Conservation (phyloP, 2,329 filamentous ascomycete genomes). For the Alternaria brassicae region DNA sequence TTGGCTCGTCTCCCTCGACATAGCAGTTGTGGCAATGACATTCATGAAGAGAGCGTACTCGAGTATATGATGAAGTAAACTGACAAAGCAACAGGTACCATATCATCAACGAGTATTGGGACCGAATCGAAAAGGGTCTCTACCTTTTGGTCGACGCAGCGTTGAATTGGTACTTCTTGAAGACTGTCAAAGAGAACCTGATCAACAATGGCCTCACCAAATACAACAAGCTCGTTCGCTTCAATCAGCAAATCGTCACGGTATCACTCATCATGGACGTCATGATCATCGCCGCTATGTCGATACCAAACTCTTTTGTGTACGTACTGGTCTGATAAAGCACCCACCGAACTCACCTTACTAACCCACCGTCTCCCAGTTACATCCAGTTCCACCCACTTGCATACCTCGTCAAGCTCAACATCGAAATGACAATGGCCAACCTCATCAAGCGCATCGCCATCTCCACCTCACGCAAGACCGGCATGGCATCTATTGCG, state of each 20-base stretch:
- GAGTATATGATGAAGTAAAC: neutral
- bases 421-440: constrained; percentile 62
- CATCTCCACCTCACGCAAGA: constrained; percentile 39
- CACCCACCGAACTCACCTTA: neutral
- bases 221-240: constrained; percentile 59
- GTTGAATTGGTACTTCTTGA: constrained; percentile 53
- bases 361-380: constrained; percentile 22
- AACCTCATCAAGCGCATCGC: constrained; percentile 56
- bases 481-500: constrained; percentile 35
- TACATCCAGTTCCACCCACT: constrained; percentile 61
- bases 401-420: constrained; percentile 58
- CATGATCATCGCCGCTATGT: constrained; percentile 58
- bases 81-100: constrained; percentile 30
- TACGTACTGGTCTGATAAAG: constrained; percentile 24
- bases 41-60: neutral
- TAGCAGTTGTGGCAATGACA: neutral
- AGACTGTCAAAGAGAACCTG: constrained; percentile 56
- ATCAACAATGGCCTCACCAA: constrained; percentile 59
- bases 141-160: constrained; percentile 48
- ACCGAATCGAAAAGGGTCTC: constrained; percentile 49
- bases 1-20: neutral
- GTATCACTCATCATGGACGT: constrained; percentile 61
- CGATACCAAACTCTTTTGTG: constrained; percentile 56
- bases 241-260: constrained; percentile 60
- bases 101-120: constrained; percentile 50